Evolutionary conservation across 495 filamentous ascomycete species (phyloP).

Genomic region (Hypoxylon perforatum): DNA sequence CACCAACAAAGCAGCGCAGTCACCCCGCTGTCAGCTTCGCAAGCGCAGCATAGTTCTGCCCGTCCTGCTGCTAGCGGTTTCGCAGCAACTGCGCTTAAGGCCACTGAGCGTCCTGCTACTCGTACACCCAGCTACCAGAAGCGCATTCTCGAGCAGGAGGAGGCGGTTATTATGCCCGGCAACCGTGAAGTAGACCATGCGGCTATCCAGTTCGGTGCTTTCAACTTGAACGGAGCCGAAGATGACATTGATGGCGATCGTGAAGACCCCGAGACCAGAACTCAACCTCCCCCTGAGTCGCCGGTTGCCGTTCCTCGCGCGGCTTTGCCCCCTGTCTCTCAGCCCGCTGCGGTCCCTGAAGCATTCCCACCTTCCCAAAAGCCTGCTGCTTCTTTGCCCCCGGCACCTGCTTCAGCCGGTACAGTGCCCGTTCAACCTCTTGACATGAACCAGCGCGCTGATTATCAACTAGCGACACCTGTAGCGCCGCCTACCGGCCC

Average conservation of each 20-base stretch:
- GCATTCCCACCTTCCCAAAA: constrained; percentile 68
- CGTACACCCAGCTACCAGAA: constrained; percentile 83
- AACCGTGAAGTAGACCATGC: constrained; percentile 94
- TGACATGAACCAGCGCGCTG: constrained; percentile 36
- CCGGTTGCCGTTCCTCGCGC: constrained; percentile 89
- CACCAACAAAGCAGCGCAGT: constrained; percentile 59
- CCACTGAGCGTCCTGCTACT: constrained; percentile 64
- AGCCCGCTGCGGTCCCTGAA: constrained; percentile 68
- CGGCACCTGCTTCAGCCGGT: constrained; percentile 55
- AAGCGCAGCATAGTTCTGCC: constrained; percentile 66
- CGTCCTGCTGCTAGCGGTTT: constrained; percentile 72
- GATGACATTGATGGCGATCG: constrained; percentile 92
- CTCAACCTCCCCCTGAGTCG: constrained; percentile 93
- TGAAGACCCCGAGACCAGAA: constrained; percentile 93
- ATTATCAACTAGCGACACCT: constrained; percentile 46
- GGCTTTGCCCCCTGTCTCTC: constrained; percentile 81
- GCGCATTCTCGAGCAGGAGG: constrained; percentile 90
- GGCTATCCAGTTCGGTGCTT: constrained; percentile 96
- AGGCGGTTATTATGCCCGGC: constrained; percentile 98
- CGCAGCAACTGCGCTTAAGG: constrained; percentile 80
- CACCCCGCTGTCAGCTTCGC: constrained; percentile 66
- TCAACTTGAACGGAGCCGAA: constrained; percentile 84
- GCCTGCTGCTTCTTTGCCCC: constrained; percentile 72
- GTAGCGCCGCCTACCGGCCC: constrained; percentile 47
- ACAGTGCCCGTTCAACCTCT: constrained; percentile 33